Evolutionary conservation across 805 yeast species (phyloP).

Genomic region (Candida boidinii): DNA sequence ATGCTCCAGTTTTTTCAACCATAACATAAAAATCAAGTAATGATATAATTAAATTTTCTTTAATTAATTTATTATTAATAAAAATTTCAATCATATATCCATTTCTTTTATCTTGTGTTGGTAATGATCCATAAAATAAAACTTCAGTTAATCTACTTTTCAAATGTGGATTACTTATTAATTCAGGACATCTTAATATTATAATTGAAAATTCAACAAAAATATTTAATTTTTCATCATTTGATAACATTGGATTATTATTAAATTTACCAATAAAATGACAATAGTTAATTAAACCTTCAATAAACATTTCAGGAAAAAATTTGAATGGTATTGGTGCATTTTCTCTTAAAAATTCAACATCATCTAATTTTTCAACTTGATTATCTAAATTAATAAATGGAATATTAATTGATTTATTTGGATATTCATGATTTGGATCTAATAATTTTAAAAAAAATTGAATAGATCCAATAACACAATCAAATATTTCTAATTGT

Average conservation of each 20-base stretch:
- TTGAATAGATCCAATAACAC: slow-evolving; percentile 65
- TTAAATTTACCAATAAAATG: slow-evolving; percentile 50
- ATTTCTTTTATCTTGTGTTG: slow-evolving; percentile 36
- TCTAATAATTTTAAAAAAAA: slow-evolving; percentile 68
- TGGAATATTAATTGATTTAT: slow-evolving; percentile 40
- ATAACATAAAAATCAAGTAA: slow-evolving; percentile 85
- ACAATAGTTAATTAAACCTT: slow-evolving; percentile 69
- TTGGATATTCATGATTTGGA: slow-evolving; percentile 60
- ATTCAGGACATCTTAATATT: slow-evolving; percentile 74
- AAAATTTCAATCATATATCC: slow-evolving; percentile 71
- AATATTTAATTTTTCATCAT: slow-evolving; percentile 40
- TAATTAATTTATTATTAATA: slow-evolving; percentile 53
- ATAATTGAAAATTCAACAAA: slow-evolving; percentile 68
- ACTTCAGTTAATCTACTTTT: slow-evolving; percentile 79
- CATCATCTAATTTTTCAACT: slow-evolving; percentile 64
- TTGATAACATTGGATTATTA: slow-evolving; percentile 48
- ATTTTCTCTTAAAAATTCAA: slow-evolving; percentile 55
- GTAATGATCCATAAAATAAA: slow-evolving; percentile 65
- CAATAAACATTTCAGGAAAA: slow-evolving; percentile 79
- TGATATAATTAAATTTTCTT: slow-evolving; percentile 66
- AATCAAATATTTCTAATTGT: slow-evolving; percentile 66
- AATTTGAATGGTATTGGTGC: slow-evolving; percentile 74
- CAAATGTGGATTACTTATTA: slow-evolving; percentile 87
- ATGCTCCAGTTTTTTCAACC: slow-evolving; percentile 93
- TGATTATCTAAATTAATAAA: slow-evolving; percentile 48